phyloP scores from a whole-genome alignment of 73 alveolate genomes.

The Breviolum minutum region DNA sequence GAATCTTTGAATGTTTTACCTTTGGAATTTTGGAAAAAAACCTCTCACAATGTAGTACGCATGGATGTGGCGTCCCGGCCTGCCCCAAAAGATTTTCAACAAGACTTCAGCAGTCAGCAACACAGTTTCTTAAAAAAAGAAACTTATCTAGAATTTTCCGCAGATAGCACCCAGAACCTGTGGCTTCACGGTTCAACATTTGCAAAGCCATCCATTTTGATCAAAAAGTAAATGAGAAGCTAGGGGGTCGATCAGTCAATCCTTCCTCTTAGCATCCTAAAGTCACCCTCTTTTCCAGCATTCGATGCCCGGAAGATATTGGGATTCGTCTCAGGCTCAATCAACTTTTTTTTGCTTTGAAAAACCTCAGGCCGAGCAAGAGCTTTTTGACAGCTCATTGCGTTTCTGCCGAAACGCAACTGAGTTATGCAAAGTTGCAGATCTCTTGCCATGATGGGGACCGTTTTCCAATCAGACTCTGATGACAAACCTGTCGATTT shows the following conservation, averaged over 20 bases:
- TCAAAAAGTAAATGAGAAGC: too few species aligned
- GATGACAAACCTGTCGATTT: neutral
- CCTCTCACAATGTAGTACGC: too few species aligned
- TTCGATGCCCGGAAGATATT: too few species aligned
- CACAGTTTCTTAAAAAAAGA: too few species aligned
- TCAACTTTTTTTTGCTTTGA: neutral
- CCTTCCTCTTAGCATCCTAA: too few species aligned
- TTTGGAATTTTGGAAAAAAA: too few species aligned
- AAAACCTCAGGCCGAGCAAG: slow-evolving; percentile 2
- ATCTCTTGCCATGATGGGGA: slow-evolving; percentile 11
- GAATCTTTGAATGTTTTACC: too few species aligned
- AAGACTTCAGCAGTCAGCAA: too few species aligned
- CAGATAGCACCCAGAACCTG: neutral
- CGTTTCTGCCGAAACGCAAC: neutral
- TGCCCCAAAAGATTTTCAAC: too few species aligned
- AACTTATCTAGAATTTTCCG: neutral
- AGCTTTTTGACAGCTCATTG: slow-evolving; percentile 30
- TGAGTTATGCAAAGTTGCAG: neutral
- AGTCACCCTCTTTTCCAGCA: too few species aligned
- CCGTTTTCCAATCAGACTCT: neutral
- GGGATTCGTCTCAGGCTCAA: neutral
- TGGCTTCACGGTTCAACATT: neutral
- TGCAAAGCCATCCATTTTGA: neutral
- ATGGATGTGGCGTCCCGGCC: too few species aligned
- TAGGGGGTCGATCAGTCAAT: neutral